Percentiles rank a stretch among this genome's conserved stretches.
Conservation (phyloP, 2,329 filamentous ascomycete genomes). For the Talaromyces sp. region DNA sequence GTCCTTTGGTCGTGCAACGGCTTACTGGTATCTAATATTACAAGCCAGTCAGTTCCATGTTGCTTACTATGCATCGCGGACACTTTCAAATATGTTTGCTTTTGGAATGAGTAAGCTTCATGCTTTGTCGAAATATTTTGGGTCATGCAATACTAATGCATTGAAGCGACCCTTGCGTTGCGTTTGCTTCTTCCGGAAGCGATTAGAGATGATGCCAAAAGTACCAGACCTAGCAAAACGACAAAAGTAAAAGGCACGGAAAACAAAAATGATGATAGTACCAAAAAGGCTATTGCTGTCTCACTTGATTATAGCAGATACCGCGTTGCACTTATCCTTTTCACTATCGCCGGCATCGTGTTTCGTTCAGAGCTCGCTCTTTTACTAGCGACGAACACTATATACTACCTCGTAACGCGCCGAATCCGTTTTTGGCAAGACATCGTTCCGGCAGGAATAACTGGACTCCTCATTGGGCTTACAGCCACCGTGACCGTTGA, state of each 20-base stretch:
- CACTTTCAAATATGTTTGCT: conserved; percentile 94
- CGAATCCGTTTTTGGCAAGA: conserved; percentile 51
- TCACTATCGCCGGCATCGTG: conserved; percentile 75
- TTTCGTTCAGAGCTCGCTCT: conserved; percentile 89
- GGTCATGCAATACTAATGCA: not conserved
- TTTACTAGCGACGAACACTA: conserved; percentile 64
- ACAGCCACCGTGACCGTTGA: conserved; percentile 70
- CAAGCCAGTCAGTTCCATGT: conserved; percentile 86
- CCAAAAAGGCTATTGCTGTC: not conserved
- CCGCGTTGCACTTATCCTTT: conserved; percentile 64
- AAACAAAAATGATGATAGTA: no score
- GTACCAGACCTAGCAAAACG: not conserved
- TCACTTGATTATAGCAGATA: conserved; percentile 45
- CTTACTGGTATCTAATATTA: conserved; percentile 74
- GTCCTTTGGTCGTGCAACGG: conserved; percentile 65
- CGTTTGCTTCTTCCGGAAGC: conserved; percentile 49
- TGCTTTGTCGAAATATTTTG: not conserved
- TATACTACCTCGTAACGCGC: conserved; percentile 59
- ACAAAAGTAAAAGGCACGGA: not conserved
- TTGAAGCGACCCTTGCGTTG: conserved; percentile 40
- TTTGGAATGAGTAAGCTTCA: conserved; percentile 70
- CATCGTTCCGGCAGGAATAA: conserved; percentile 63
- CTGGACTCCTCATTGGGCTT: conserved; percentile 65
- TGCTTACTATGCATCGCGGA: conserved; percentile 86
- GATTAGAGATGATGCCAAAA: conserved; percentile 11